Base-by-base conservation (phyloP, 768 basidiomycete genomes). In the Tricholoma flavovirens region DNA sequence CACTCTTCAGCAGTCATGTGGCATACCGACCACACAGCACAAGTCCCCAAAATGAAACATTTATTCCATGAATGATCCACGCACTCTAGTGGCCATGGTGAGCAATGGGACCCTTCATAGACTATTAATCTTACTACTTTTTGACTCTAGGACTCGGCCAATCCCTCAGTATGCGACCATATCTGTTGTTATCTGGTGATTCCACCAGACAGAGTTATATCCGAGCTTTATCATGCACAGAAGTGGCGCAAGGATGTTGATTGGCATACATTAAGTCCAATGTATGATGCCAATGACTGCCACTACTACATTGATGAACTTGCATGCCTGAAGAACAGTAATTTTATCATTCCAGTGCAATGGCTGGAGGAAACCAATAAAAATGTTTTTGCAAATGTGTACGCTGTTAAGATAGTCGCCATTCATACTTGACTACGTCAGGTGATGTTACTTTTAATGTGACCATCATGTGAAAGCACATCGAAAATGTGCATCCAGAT, bases 181-280 rank as follows among this genome's bases (percentile, higher is more conserved):
- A 63, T 73, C 8, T 61, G 58, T 9, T 56, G 61, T 4, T 72
- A 73, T 56, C 70, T 69, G 1, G 66, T 67, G 1, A 66, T 71
- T n/a, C 56, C 66, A 1, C 49, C 26, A 0, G 51, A 64, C 42
- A 63, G 68, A 1, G 49, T 65, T 1, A 59, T 72, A 2, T 69
- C 67, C 0, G 71, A 72, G 55, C 61, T 68, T 11, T 73, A 66
- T 62, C 73, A 73, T 59, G 71, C 60, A 0, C 32, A 63, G n/a
- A 65, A 66, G 45, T 72, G 70, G 70, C 56, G 61, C 8, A 33
- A 57, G 7, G 56, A 61, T 1, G 19, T 69, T 2, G 67, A 71
- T 32, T 56, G 60, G 7, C 62, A 65, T 55, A 40, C 54, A 1
- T 38, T 67, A 19, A 70, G 66, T 38, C 67, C 66, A 1, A 70